These are phyloP conservation scores for Elsinoe batatas DNA, from an alignment of 2,329 filamentous ascomycete species.

Conservation along the genomic window DNA sequence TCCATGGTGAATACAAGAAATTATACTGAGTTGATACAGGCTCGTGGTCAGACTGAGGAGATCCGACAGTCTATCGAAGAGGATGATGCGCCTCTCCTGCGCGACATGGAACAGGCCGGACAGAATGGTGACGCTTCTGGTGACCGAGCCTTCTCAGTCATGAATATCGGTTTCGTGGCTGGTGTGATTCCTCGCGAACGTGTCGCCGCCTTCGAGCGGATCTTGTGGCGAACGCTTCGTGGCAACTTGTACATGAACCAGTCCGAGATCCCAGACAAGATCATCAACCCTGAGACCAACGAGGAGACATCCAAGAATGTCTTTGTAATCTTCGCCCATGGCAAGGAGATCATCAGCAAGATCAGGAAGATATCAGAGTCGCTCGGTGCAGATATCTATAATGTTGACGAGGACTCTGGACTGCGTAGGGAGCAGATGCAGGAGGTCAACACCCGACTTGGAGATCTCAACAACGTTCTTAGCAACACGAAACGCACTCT, in stretches of 20 bases:
- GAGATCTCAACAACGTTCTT: conserved; percentile 84
- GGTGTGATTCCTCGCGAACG: conserved; percentile 90
- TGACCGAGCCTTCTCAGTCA: conserved; percentile 83
- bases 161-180: conserved; percentile 98
- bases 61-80: conserved; percentile 84
- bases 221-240: conserved; percentile 91
- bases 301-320: conserved; percentile 94
- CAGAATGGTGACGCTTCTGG: conserved; percentile 54
- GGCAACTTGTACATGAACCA: conserved; percentile 99
- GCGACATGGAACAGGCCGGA: conserved; percentile 79
- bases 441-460: conserved; percentile 88
- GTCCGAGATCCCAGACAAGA: conserved; percentile 88
- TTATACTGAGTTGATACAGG: conserved; percentile 32
- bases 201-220: conserved; percentile 91
- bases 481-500: conserved; percentile 92
- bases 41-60: conserved; percentile 92
- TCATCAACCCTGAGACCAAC: conserved; percentile 86
- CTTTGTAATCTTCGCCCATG: conserved; percentile 97
- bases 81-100: conserved; percentile 85
- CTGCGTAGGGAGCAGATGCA: conserved; percentile 91
- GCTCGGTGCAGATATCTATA: conserved; percentile 89
- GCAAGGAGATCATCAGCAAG: conserved; percentile 96
- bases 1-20: background rate
- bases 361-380: conserved; percentile 99
- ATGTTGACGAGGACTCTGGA: conserved; percentile 94